Evolutionary conservation across 2,329 filamentous ascomycete species (phyloP).

Genomic region (Fonsecaea monophora): DNA sequence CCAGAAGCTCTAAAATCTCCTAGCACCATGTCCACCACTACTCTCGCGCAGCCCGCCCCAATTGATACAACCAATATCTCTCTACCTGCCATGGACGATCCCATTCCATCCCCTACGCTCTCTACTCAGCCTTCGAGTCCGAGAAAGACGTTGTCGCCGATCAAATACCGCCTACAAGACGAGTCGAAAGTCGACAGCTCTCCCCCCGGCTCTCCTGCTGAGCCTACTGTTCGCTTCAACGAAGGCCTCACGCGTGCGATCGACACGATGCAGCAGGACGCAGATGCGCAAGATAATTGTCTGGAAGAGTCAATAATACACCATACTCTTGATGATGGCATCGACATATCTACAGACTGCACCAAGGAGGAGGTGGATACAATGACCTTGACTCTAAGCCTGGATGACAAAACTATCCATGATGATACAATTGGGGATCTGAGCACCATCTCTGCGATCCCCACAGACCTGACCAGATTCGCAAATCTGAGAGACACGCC

Average conservation of each 20-base stretch:
- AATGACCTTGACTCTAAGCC: constrained; percentile 37
- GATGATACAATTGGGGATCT: constrained; percentile 60
- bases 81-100: constrained; percentile 36
- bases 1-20: constrained; percentile 30
- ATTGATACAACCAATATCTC: constrained; percentile 41
- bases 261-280: constrained; percentile 44
- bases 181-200: constrained; percentile 32
- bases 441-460: constrained; percentile 87
- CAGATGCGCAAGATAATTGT: constrained; percentile 46
- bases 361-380: constrained; percentile 35
- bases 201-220: constrained; percentile 39
- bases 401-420: constrained; percentile 42
- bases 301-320: constrained; percentile 37
- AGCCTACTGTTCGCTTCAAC: constrained; percentile 42
- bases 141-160: constrained; percentile 40
- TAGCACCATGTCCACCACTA: constrained; percentile 22
- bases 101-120: constrained; percentile 27
- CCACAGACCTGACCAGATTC: constrained; percentile 80
- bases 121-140: constrained; percentile 34
- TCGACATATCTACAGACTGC: constrained; percentile 27
- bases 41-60: constrained; percentile 32
- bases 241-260: constrained; percentile 41
- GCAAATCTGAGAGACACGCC: constrained; percentile 74
- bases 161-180: constrained; percentile 40
- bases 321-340: constrained; percentile 26